A percentile compares a stretch with the other conserved stretches of the same genome.
phyloP scores from a whole-genome alignment of 78 protist species.

The Acrasis kona region DNA sequence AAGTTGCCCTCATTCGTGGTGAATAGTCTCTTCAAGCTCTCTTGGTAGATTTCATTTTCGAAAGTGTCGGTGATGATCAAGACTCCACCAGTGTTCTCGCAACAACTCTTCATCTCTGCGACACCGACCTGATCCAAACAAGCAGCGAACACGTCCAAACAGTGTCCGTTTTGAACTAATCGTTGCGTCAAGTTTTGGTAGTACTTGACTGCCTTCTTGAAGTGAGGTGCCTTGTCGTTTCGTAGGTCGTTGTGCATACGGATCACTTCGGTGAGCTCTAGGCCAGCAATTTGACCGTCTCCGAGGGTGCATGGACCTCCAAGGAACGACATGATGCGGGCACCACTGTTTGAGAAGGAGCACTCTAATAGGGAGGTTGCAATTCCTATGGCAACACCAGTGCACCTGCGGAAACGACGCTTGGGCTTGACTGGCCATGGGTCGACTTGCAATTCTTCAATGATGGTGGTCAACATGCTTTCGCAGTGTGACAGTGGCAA shows the following conservation, averaged over 20 bases:
- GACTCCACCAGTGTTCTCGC: constrained; percentile 58
- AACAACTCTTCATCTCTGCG: constrained; percentile 65
- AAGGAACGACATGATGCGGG: constrained; percentile 75
- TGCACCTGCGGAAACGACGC: constrained; percentile 65
- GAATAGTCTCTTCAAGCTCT: constrained; percentile 36
- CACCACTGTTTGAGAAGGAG: background rate
- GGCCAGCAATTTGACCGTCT: constrained; percentile 60
- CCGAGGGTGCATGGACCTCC: constrained; percentile 93
- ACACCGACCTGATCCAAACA: constrained; percentile 85
- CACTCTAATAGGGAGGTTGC: constrained; percentile 68
- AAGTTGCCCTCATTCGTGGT: background rate
- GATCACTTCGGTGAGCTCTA: constrained; percentile 59
- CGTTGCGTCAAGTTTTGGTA: constrained; percentile 2
- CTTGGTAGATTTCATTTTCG: constrained; percentile 59
- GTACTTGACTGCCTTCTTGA: background rate
- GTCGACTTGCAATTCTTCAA: constrained; percentile 83
- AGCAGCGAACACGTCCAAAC: constrained; percentile 68
- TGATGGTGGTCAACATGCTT: constrained; percentile 53
- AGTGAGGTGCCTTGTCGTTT: constrained; percentile 32
- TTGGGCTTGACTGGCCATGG: constrained; percentile 80
- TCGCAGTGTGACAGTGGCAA: constrained; percentile 78
- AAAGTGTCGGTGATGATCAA: constrained; percentile 80
- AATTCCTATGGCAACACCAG: constrained; percentile 88
- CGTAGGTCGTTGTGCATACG: constrained; percentile 78
- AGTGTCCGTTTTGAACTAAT: constrained; percentile 44